Conservation (phyloP, 2,329 filamentous ascomycete genomes). For the Achaetomium macrosporum region DNA sequence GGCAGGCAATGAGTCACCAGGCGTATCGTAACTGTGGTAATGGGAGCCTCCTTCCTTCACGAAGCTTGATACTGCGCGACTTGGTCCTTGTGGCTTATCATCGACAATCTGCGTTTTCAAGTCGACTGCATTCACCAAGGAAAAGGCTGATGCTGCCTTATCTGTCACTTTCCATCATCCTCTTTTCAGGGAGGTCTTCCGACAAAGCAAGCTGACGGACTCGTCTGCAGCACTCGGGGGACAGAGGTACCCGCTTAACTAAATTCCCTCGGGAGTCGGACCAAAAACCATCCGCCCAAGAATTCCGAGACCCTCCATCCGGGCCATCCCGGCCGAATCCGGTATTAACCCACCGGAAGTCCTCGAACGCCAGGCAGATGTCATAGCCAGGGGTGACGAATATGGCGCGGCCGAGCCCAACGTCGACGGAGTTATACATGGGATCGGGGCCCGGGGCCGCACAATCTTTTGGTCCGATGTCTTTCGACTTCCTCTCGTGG, state of each 20-base stretch:
- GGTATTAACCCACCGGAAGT: neutral
- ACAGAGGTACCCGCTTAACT: slow-evolving; percentile 16
- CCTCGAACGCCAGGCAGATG: slow-evolving; percentile 14
- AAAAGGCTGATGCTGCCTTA: too few species aligned
- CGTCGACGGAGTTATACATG: slow-evolving; percentile 11
- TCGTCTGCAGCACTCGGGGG: neutral
- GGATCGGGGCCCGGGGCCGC: slow-evolving; percentile 12
- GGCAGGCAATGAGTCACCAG: slow-evolving; percentile 13
- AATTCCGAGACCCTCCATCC: slow-evolving; percentile 14
- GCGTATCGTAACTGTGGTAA: neutral
- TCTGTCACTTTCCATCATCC: too few species aligned
- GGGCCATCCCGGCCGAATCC: slow-evolving; percentile 6
- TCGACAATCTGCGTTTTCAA: neutral
- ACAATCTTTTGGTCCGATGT: slow-evolving; percentile 6
- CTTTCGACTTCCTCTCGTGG: slow-evolving; percentile 7
- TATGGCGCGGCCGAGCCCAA: slow-evolving; percentile 7
- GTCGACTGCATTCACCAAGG: neutral
- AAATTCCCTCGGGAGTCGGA: slow-evolving; percentile 23
- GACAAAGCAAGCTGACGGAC: neutral
- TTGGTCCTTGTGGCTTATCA: neutral
- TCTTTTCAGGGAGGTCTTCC: slow-evolving; percentile 5
- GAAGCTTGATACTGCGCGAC: slow-evolving; percentile 8
- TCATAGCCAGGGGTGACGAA: slow-evolving; percentile 11
- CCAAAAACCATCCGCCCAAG: slow-evolving; percentile 24
- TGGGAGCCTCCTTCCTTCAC: neutral